A percentile compares a stretch with the other conserved stretches of the same genome.
These are phyloP conservation scores for Taxillus chinensis DNA, from an alignment of 164 flowering plant species.

Conservation along the genomic window DNA sequence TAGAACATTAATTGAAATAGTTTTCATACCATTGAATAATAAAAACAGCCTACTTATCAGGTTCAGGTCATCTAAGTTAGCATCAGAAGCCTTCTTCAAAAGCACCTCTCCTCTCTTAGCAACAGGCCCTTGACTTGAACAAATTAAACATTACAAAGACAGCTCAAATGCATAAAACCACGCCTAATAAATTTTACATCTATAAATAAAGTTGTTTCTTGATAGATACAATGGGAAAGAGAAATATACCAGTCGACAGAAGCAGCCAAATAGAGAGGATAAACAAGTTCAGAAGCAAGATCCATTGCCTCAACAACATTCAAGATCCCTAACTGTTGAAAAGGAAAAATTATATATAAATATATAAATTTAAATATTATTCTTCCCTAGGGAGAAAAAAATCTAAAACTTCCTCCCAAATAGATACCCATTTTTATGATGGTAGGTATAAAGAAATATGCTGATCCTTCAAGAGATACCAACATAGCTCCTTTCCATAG, in stretches of 20 bases:
- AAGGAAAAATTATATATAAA: background rate
- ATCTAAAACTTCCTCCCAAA: too few relatives aligned
- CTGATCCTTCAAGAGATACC: too few relatives aligned
- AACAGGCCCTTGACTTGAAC: constrained; percentile 72
- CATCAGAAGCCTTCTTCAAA: constrained; percentile 60
- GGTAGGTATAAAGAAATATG: too few relatives aligned
- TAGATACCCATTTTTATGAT: too few relatives aligned
- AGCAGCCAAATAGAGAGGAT: constrained; percentile 70
- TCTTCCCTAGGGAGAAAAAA: too few relatives aligned
- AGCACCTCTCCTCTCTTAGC: constrained; percentile 85
- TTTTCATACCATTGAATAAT: constrained; percentile 64
- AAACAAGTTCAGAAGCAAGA: constrained; percentile 54
- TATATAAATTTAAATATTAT: too few relatives aligned
- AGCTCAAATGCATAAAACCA: constrained; percentile 2
- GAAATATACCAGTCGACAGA: constrained; percentile 56
- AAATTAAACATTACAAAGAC: constrained; percentile 15
- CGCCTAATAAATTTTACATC: background rate
- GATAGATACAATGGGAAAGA: background rate
- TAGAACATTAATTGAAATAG: background rate
- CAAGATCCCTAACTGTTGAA: constrained; percentile 66
- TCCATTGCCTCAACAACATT: constrained; percentile 74
- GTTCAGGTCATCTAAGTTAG: constrained; percentile 60
- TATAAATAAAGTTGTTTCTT: background rate
- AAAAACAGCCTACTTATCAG: constrained; percentile 58
- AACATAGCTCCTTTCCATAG: too few relatives aligned